Base-by-base conservation (phyloP, 192 early-diverging fungal genomes). In the Backusella mclennaniae region DNA sequence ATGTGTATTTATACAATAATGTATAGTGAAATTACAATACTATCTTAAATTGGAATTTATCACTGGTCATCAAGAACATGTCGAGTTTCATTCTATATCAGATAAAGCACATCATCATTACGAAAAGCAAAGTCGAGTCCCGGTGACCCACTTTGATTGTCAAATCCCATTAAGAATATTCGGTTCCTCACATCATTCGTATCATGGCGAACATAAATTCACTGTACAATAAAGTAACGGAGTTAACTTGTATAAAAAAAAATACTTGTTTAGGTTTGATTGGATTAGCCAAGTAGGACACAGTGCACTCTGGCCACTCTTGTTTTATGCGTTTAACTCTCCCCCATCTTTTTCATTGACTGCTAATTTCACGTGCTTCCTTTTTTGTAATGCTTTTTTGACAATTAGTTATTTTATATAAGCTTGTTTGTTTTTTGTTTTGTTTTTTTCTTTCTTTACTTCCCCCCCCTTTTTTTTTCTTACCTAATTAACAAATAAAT, bases 41-140 rank as follows among this genome's bases (percentile, higher is more conserved):
- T 82, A 77, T 72, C 73, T 96, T 17, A 85, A 94, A 44, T 79
- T 95, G 31, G 93, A 96, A 82, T 96, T 96, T 56, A 88, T 96
- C 36, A 96, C 93, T 39, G 36, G 68, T 35, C 35, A 39, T 6
- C 17, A 69, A 21, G 21, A 73, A 39, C 35, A 29, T 9, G 42
- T 82, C 59, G 81, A 86, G 3, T 85, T 85, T 74, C 68, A 87
- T 36, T 75, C 86, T 41, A 85, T 86, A 26, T 44, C 80, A 15
- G 89, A 89, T 76, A 87, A 89, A 63, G 75, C 84, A 23, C 85
- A 85, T 70, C 84, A 79, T 36, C 86, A 94, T 74, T 86, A 81
- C 66, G 87, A 90, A 59, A 86, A 84, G 0, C 80, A 84, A 15
- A 80, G 83, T 7, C 81, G 86, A 7, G 83, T 89, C 1, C 76